Conservation (phyloP, 257 asterid species). For the Solanum rostratum region DNA sequence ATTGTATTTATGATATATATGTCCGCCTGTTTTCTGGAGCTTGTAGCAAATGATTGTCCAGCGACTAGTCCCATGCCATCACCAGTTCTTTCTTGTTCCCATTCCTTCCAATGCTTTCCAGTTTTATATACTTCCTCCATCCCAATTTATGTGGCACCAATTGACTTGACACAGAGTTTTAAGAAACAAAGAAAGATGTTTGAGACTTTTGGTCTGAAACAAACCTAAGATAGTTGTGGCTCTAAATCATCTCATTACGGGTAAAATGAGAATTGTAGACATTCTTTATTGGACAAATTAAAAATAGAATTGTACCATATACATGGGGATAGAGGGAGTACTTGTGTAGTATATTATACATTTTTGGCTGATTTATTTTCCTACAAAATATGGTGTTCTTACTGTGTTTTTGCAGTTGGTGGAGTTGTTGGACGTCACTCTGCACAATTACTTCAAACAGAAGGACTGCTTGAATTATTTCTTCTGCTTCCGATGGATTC, state of each 20-base stretch:
- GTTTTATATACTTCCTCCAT: neutral
- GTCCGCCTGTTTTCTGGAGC: neutral
- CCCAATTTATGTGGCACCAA: neutral
- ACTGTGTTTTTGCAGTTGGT: constrained; percentile 59
- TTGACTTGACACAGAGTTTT: neutral
- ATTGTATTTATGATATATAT: neutral
- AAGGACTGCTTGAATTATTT: constrained; percentile 89
- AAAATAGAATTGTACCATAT: neutral
- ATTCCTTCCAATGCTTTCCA: neutral
- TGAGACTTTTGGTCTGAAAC: neutral
- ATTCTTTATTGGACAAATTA: neutral
- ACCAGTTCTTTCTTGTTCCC: neutral
- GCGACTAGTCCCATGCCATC: neutral
- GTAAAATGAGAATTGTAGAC: neutral
- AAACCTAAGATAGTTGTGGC: neutral
- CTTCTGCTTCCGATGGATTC: constrained; percentile 98
- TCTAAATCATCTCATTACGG: neutral
- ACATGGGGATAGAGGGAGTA: neutral
- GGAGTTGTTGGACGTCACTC: constrained; percentile 76
- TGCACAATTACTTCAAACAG: constrained; percentile 82
- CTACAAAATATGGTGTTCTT: neutral
- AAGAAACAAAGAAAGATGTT: neutral
- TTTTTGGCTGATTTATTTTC: neutral
- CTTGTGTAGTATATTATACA: neutral
- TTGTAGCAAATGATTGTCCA: neutral